Conservation (phyloP, 345 rosid genomes). For the Stellera chamaejasme region DNA sequence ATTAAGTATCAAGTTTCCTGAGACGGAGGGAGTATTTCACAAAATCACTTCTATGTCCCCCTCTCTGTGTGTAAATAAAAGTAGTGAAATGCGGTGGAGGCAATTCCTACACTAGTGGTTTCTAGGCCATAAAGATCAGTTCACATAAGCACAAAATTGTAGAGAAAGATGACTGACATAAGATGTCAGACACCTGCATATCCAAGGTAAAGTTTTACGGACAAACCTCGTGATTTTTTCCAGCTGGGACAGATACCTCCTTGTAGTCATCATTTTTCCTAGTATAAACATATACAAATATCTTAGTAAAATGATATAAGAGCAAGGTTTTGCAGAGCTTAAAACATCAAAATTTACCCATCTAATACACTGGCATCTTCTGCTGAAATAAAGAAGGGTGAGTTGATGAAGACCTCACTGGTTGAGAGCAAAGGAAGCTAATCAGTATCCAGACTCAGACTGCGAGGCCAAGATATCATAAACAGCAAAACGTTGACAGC, state of each 20-base stretch:
- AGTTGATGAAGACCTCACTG: conserved; percentile 84
- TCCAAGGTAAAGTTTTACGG: conserved; percentile 1
- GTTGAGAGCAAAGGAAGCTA: conserved; percentile 12
- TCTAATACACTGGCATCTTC: conserved; percentile 64
- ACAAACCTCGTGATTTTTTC: conserved; percentile 75
- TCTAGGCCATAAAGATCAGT: background rate
- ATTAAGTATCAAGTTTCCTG: too few relatives aligned
- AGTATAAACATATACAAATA: conserved; percentile 18
- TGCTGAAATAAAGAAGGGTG: conserved; percentile 94
- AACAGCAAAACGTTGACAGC: too few relatives aligned
- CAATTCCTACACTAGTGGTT: background rate
- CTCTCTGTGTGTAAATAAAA: background rate
- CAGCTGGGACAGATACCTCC: conserved; percentile 73
- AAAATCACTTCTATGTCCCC: too few relatives aligned
- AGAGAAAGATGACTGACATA: background rate
- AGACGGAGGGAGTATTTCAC: too few relatives aligned
- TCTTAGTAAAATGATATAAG: conserved; percentile 7
- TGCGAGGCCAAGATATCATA: too few relatives aligned
- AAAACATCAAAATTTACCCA: conserved; percentile 34
- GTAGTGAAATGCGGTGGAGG: background rate
- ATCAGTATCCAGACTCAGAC: conserved; percentile 2
- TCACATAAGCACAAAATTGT: too few relatives aligned
- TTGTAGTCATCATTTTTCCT: conserved; percentile 83
- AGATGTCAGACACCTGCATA: background rate
- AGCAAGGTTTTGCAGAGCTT: conserved; percentile 10